phyloP scores from a whole-genome alignment of 1,139 yeast genomes.

The Kodamaea ohmeri region DNA sequence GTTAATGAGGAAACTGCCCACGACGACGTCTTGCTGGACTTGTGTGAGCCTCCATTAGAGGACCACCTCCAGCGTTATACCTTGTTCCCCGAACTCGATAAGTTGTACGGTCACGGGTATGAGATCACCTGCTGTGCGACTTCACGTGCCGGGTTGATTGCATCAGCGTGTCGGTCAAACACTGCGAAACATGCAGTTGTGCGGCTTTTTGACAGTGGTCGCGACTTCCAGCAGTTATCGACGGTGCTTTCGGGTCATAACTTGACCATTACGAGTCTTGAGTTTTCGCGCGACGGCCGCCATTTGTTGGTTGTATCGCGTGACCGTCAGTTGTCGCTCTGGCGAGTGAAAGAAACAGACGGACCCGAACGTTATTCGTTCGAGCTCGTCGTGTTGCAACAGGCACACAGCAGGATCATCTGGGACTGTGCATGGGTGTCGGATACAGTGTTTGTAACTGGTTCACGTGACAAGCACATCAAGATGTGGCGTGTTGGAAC shows the following conservation, averaged over 20 bases:
- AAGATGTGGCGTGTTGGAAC: slow-evolving; percentile 61
- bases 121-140: slow-evolving; percentile 82
- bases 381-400: slow-evolving; percentile 41
- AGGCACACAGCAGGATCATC: slow-evolving; percentile 84
- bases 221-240: slow-evolving; percentile 38
- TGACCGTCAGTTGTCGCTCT: slow-evolving; percentile 82
- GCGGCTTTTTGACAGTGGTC: slow-evolving; percentile 62
- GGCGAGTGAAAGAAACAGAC: slow-evolving; percentile 47
- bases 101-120: slow-evolving; percentile 95
- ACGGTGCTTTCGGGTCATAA: slow-evolving; percentile 60
- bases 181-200: slow-evolving; percentile 81
- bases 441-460: slow-evolving; percentile 50
- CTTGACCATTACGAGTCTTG: slow-evolving; percentile 79
- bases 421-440: slow-evolving; percentile 96
- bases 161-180: slow-evolving; percentile 92
- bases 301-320: slow-evolving; percentile 80
- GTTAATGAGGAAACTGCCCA: slow-evolving; percentile 32
- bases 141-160: slow-evolving; percentile 67
- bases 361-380: slow-evolving; percentile 16
- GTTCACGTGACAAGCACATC: slow-evolving; percentile 79
- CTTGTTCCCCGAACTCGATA: slow-evolving; percentile 92
- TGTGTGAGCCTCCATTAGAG: slow-evolving; percentile 72
- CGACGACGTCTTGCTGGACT: slow-evolving; percentile 44
- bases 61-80: slow-evolving; percentile 90
- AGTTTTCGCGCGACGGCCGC: slow-evolving; percentile 69